Base-by-base conservation (phyloP, 2,329 filamentous ascomycete genomes). In the Metarhizium album region DNA sequence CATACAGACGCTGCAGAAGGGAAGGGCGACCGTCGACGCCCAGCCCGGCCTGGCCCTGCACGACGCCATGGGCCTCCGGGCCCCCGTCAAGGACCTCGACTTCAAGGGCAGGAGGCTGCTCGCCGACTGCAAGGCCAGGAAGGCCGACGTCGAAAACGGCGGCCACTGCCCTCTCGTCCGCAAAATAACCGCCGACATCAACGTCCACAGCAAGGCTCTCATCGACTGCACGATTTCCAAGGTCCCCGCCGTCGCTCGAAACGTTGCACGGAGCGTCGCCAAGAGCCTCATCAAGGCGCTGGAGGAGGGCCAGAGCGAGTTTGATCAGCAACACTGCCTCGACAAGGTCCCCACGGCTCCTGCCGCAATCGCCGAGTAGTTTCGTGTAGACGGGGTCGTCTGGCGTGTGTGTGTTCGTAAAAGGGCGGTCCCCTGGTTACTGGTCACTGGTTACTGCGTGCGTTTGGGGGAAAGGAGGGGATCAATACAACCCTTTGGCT, bases 1-100 rank as follows among this genome's bases (percentile, higher is more conserved):
- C n/a, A 31, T 45, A 24, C 33, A 47, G 40, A 49, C 52, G n/a
- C 27, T 54, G 7, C 27, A 54, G 47, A 11, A 18, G 13, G 49
- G 46, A 37, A 48, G 27, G 37, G 16, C 4, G 13, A 49, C 35
- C 13, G 29, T 54, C 22, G 35, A 47, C 3, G 42, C 49, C n/a
- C 27, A 38, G 22, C 18, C n/a, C 2, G 14, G 37, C 5, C 16
- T 50, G 8, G 9, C n/a, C 1, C 22, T 47, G 9, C 18, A 13
- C 18, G 49, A 35, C 4, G 42, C 35, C 27, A 9, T 27, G 24
- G 38, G n/a, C 16, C 33, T 52, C 2, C 22, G 23, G 13, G 24
- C 18, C 27, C 9, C 43, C n/a, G n/a, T 52, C 20, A 37, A 46
- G 6, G 38, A 24, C 3, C 11, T 54, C 11, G 20, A 52, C 18